A percentile compares a stretch with the other conserved stretches of the same genome.
phyloP scores from a whole-genome alignment of 106 monocot species.

The Phalaenopsis aphrodite region DNA sequence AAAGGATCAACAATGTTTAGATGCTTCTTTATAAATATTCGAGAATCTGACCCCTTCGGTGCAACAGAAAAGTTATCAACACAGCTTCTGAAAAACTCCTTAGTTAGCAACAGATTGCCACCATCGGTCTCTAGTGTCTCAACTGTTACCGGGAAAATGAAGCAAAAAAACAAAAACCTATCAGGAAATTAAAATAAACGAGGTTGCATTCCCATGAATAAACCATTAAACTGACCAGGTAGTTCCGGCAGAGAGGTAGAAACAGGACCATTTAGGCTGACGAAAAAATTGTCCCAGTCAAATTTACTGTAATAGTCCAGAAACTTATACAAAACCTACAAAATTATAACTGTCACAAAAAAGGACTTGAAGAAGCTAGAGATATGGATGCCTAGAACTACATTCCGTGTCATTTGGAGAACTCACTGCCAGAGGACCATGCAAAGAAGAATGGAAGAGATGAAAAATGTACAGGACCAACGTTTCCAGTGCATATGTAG shows the following conservation, averaged over 20 bases:
- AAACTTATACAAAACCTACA: constrained; percentile 80
- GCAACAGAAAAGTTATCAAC: constrained; percentile 32
- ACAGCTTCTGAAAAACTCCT: constrained; percentile 61
- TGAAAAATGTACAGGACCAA: constrained; percentile 81
- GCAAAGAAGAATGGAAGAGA: constrained; percentile 58
- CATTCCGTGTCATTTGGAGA: background rate
- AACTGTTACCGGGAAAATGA: constrained; percentile 20
- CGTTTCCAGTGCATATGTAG: constrained; percentile 97
- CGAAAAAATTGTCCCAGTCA: constrained; percentile 74
- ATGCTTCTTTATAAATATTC: constrained; percentile 52
- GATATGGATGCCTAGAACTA: background rate
- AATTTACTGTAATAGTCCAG: constrained; percentile 89
- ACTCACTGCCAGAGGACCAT: constrained; percentile 80
- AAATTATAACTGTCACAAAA: constrained; percentile 7
- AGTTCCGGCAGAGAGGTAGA: constrained; percentile 60
- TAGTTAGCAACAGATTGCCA: constrained; percentile 42
- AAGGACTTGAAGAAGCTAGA: background rate
- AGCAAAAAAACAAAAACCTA: background rate
- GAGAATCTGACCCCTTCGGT: constrained; percentile 22
- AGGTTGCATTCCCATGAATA: no score
- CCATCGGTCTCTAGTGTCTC: constrained; percentile 45
- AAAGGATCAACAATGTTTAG: constrained; percentile 90
- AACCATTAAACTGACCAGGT: constrained; percentile 35
- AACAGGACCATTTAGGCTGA: constrained; percentile 70
- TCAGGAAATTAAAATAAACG: no score